phyloP scores from a whole-genome alignment of 106 monocot species.

The Acanthochlamys bracteata region DNA sequence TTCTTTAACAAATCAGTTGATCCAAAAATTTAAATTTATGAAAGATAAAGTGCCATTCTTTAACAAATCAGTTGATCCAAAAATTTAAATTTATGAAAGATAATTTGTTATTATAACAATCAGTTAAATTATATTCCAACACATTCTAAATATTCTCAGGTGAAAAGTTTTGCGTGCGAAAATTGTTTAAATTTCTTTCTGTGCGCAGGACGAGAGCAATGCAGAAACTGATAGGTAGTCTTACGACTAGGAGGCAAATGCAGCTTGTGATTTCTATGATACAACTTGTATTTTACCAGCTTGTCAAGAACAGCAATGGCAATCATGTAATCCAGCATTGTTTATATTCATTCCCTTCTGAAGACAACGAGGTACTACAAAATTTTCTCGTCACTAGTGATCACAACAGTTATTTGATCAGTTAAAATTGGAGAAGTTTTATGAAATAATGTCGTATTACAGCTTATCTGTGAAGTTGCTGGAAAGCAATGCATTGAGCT shows the following conservation, averaged over 20 bases:
- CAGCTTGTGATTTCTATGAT: constrained; percentile 27
- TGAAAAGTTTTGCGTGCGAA: no score
- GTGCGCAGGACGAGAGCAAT: constrained; percentile 41
- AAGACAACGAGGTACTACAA: constrained; percentile 47
- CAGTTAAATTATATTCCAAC: no score
- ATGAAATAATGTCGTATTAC: no score
- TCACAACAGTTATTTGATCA: no score
- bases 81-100: no score
- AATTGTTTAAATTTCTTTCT: neutral
- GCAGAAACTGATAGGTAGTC: constrained; percentile 46
- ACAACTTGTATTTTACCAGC: constrained; percentile 24
- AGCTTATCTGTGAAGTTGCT: constrained; percentile 57
- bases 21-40: neutral
- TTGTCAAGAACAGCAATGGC: constrained; percentile 44
- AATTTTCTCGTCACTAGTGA: neutral
- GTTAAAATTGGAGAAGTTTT: no score
- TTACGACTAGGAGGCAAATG: constrained; percentile 28
- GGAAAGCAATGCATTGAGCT: constrained; percentile 32
- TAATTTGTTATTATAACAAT: no score
- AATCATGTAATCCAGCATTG: constrained; percentile 58
- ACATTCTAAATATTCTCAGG: no score
- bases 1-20: no score
- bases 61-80: neutral
- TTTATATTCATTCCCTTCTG: constrained; percentile 14
- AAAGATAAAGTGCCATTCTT: neutral